phyloP scores from a whole-genome alignment of 768 basidiomycete species.

The Ramaria sp. region DNA sequence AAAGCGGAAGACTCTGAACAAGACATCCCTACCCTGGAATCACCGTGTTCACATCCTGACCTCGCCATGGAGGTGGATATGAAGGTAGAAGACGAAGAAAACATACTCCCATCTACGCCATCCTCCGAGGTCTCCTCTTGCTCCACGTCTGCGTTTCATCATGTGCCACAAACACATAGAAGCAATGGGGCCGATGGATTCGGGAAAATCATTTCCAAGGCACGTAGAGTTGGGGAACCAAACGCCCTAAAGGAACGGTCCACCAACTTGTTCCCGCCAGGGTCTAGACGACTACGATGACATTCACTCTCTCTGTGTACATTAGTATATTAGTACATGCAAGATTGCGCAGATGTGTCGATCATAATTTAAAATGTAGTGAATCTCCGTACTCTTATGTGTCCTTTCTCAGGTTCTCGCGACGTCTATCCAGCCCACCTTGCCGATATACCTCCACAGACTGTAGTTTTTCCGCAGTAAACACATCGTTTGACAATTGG shows the following conservation, averaged over 20 bases:
- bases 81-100: background rate
- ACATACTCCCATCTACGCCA: background rate
- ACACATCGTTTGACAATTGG: slow-evolving; percentile 51
- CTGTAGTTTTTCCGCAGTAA: slow-evolving; percentile 61
- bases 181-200: background rate
- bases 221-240: background rate
- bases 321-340: background rate
- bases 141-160: background rate
- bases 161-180: background rate
- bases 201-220: background rate
- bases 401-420: background rate
- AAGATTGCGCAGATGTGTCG: too few species aligned
- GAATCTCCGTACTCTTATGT: too few species aligned
- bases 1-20: background rate
- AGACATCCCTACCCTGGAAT: background rate
- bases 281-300: background rate
- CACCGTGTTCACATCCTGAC: background rate
- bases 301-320: background rate
- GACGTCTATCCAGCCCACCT: background rate
- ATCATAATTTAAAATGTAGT: too few species aligned
- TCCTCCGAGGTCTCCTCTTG: background rate
- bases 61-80: background rate
- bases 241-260: slow-evolving; percentile 1
- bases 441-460: slow-evolving; percentile 27
- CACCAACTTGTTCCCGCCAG: background rate